Evolutionary conservation across 352 stramenopile genomes (phyloP).

Genomic region (Globisporangium acanthophoron): DNA sequence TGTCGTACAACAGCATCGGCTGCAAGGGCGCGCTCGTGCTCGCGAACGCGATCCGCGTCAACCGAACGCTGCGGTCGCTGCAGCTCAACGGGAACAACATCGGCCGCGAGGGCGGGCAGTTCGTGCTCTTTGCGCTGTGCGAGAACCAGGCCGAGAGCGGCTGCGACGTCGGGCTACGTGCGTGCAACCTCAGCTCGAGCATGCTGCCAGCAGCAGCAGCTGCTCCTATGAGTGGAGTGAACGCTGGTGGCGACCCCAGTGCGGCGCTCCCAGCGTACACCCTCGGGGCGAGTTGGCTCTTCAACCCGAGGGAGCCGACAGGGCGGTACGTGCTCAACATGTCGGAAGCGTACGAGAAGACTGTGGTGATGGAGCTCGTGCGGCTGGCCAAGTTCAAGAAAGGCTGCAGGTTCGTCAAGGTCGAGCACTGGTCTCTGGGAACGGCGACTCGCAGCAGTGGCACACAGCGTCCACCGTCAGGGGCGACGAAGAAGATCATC

Average conservation of each 20-base stretch:
- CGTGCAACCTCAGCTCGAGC: slow-evolving; percentile 48
- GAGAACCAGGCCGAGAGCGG: slow-evolving; percentile 44
- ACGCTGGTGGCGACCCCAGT: neutral
- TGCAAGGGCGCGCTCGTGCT: slow-evolving; percentile 69
- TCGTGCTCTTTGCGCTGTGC: slow-evolving; percentile 60
- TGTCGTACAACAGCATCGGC: slow-evolving; percentile 78
- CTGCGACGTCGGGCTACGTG: slow-evolving; percentile 53
- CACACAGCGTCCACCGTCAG: neutral
- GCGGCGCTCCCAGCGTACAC: slow-evolving; percentile 35
- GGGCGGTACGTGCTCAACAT: slow-evolving; percentile 68
- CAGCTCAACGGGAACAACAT: slow-evolving; percentile 79
- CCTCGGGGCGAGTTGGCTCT: slow-evolving; percentile 32
- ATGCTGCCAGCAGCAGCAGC: slow-evolving; percentile 3
- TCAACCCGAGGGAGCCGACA: slow-evolving; percentile 66
- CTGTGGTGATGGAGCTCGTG: slow-evolving; percentile 72
- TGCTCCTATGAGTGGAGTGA: neutral
- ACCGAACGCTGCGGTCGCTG: slow-evolving; percentile 49
- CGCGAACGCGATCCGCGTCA: slow-evolving; percentile 55
- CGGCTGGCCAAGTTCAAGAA: slow-evolving; percentile 65
- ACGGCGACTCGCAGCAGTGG: neutral
- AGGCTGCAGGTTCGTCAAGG: slow-evolving; percentile 58
- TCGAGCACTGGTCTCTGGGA: slow-evolving; percentile 41
- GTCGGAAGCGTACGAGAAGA: slow-evolving; percentile 66
- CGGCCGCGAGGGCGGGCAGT: slow-evolving; percentile 58
- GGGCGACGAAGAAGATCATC: slow-evolving; percentile 28